phyloP scores from a whole-genome alignment of 768 basidiomycete genomes.

The Fomitopsis pulvina region DNA sequence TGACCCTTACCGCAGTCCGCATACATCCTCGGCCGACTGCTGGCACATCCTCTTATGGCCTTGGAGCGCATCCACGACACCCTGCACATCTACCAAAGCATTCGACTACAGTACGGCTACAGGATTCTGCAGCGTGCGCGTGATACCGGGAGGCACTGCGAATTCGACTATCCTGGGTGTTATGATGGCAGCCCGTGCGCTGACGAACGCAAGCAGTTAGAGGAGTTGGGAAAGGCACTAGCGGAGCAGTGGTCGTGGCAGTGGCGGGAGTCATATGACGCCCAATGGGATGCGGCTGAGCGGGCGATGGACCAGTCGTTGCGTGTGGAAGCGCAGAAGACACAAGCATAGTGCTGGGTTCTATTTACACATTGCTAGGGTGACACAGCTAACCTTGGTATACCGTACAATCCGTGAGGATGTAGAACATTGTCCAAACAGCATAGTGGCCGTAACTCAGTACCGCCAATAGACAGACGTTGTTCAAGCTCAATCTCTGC shows the following conservation, averaged over 20 bases:
- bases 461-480: too few relatives aligned
- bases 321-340: neutral
- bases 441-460: too few relatives aligned
- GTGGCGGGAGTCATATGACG: constrained; percentile 6
- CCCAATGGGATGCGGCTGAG: constrained; percentile 10
- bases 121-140: constrained; percentile 8
- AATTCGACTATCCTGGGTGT: constrained; percentile 12
- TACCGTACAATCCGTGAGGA: too few relatives aligned
- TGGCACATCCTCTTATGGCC: constrained; percentile 12
- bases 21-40: constrained; percentile 18
- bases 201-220: constrained; percentile 3
- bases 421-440: too few relatives aligned
- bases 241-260: constrained; percentile 14
- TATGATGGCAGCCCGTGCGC: constrained; percentile 5
- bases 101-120: constrained; percentile 16
- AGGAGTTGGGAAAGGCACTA: constrained; percentile 5
- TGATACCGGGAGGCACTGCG: constrained; percentile 15
- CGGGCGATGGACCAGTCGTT: constrained; percentile 2
- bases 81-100: constrained; percentile 16
- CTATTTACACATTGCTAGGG: too few relatives aligned
- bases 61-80: constrained; percentile 4
- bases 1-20: constrained; percentile 13
- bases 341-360: too few relatives aligned
- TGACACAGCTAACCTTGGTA: too few relatives aligned
- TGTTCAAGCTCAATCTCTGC: too few relatives aligned